Evolutionary conservation across 2,329 filamentous ascomycete species (phyloP).

Genomic region (Spiromastix sp.): DNA sequence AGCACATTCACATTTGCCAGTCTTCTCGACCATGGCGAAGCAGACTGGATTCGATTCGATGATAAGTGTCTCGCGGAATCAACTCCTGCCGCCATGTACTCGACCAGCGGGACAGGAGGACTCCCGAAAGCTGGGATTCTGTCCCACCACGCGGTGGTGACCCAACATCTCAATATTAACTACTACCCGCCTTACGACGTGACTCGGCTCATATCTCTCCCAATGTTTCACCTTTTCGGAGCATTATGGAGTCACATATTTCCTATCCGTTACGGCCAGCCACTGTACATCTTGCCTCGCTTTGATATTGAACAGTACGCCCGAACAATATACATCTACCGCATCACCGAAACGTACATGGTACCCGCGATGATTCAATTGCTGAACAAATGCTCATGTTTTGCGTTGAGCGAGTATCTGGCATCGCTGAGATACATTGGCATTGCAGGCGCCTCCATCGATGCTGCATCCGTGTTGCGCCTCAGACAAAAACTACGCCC

Average conservation of each 20-base stretch:
- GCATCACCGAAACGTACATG: slow-evolving; percentile 39
- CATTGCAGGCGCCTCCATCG: slow-evolving; percentile 40
- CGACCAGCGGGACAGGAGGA: slow-evolving; percentile 50
- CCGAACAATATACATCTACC: slow-evolving; percentile 33
- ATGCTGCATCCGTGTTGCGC: slow-evolving; percentile 37
- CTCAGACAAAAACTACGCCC: slow-evolving; percentile 33
- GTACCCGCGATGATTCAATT: slow-evolving; percentile 44
- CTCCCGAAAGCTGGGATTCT: slow-evolving; percentile 49
- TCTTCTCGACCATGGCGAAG: slow-evolving; percentile 33
- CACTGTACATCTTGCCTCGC: slow-evolving; percentile 34
- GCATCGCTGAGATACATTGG: slow-evolving; percentile 27
- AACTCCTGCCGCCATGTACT: slow-evolving; percentile 39
- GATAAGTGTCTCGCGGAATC: slow-evolving; percentile 27
- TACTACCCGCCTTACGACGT: slow-evolving; percentile 32
- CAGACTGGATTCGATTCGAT: slow-evolving; percentile 37
- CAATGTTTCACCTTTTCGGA: slow-evolving; percentile 43
- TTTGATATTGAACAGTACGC: slow-evolving; percentile 42
- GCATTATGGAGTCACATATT: slow-evolving; percentile 31
- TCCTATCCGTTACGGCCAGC: slow-evolving; percentile 30
- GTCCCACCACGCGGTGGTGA: slow-evolving; percentile 47
- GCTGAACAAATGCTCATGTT: slow-evolving; percentile 35
- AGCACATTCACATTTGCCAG: slow-evolving; percentile 20
- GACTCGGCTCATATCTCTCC: slow-evolving; percentile 37
- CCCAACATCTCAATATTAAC: slow-evolving; percentile 40
- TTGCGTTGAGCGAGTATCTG: slow-evolving; percentile 34